These are phyloP conservation scores for Penicillium fimorum DNA, from an alignment of 495 filamentous ascomycete species.

Conservation along the genomic window DNA sequence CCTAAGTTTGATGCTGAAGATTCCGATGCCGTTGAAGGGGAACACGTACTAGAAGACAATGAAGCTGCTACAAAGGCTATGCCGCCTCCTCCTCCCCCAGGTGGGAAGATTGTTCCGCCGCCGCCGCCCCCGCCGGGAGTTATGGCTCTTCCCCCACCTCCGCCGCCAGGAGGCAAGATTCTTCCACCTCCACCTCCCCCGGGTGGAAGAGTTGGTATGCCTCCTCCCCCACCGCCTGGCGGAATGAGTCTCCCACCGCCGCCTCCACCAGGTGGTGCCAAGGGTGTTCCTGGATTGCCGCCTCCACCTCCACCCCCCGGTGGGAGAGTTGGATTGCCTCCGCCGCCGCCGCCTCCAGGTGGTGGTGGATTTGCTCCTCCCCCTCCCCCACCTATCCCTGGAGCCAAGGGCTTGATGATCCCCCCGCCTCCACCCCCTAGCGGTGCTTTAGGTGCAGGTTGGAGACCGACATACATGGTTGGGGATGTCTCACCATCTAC, in stretches of 20 bases:
- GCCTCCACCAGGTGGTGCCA: slow-evolving; percentile 43
- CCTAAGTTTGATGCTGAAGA: slow-evolving; percentile 70
- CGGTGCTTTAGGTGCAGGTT: slow-evolving; percentile 57
- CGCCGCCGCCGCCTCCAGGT: slow-evolving; percentile 51
- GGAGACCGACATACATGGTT: slow-evolving; percentile 47
- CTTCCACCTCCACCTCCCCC: slow-evolving; percentile 38
- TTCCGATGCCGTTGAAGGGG: slow-evolving; percentile 48
- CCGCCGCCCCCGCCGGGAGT: slow-evolving; percentile 44
- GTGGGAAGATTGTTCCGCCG: slow-evolving; percentile 39
- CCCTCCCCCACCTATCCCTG: slow-evolving; percentile 58
- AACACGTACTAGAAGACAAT: slow-evolving; percentile 22
- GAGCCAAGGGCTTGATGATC: slow-evolving; percentile 33
- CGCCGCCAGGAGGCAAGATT: slow-evolving; percentile 27
- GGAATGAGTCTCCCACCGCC: slow-evolving; percentile 37
- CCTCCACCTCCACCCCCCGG: slow-evolving; percentile 46
- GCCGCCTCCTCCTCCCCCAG: slow-evolving; percentile 44
- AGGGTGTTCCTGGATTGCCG: slow-evolving; percentile 38
- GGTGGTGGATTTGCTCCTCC: slow-evolving; percentile 41
- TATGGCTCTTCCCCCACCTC: slow-evolving; percentile 25
- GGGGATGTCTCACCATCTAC: slow-evolving; percentile 44
- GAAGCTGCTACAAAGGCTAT: slow-evolving; percentile 29
- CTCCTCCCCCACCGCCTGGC: slow-evolving; percentile 47
- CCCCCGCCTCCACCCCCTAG: slow-evolving; percentile 61
- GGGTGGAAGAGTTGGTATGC: slow-evolving; percentile 44
- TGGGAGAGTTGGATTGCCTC: slow-evolving; percentile 48